phyloP scores from a whole-genome alignment of 805 yeast genomes.

The Saccharomycopsis sp. region DNA sequence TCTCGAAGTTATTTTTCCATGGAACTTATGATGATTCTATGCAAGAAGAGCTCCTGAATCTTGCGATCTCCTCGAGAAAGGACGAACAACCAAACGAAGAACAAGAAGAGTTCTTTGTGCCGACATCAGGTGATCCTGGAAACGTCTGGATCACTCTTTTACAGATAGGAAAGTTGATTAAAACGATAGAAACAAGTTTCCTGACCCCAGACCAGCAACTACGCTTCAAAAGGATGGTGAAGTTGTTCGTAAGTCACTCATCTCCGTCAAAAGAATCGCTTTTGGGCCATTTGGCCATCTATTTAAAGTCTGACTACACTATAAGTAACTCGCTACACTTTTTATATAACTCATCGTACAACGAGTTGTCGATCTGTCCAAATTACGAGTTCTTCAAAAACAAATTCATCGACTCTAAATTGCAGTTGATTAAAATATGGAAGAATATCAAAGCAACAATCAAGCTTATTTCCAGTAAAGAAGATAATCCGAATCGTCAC shows the following conservation, averaged over 20 bases:
- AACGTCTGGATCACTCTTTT: constrained; percentile 68
- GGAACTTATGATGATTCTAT: constrained; percentile 35
- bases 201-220: constrained; percentile 31
- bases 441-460: constrained; percentile 49
- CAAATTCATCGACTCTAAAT: constrained; percentile 55
- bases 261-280: constrained; percentile 67
- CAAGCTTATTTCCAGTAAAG: constrained; percentile 33
- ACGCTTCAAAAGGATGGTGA: constrained; percentile 29
- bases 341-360: constrained; percentile 62
- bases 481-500: constrained; percentile 28
- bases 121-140: constrained; percentile 58
- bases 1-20: constrained; percentile 61
- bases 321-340: constrained; percentile 69
- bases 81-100: background rate
- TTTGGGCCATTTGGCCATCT: constrained; percentile 58
- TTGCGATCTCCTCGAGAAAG: background rate
- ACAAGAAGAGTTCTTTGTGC: constrained; percentile 29
- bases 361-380: constrained; percentile 59
- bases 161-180: constrained; percentile 61
- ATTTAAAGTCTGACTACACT: constrained; percentile 65
- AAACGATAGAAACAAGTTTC: constrained; percentile 38
- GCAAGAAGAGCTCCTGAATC: constrained; percentile 14
- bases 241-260: constrained; percentile 60
- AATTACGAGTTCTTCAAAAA: constrained; percentile 55
- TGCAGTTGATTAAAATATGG: constrained; percentile 61